Evolutionary conservation across 192 early-diverging fungal genomes (phyloP).

Genomic region (Mortierella hygrophila): DNA sequence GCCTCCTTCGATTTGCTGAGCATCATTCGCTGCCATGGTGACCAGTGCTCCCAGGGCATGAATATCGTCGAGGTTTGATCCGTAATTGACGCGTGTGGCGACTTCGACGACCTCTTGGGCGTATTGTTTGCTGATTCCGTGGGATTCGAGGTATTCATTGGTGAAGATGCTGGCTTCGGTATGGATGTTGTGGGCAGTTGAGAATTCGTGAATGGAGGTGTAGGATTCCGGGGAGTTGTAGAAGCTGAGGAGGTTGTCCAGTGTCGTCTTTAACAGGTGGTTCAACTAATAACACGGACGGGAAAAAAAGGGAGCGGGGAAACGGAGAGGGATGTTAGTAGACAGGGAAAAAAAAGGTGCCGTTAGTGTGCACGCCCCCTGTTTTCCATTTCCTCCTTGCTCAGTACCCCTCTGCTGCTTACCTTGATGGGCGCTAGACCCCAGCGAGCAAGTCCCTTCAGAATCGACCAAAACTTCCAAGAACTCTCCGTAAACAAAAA

Average conservation of each 20-base stretch:
- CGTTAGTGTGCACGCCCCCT: background rate
- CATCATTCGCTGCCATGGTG: constrained; percentile 63
- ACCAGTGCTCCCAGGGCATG: constrained; percentile 72
- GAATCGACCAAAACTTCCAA: constrained; percentile 54
- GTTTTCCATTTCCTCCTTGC: background rate
- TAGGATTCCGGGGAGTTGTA: constrained; percentile 57
- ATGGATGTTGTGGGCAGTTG: constrained; percentile 39
- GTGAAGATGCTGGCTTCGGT: constrained; percentile 43
- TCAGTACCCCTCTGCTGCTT: background rate
- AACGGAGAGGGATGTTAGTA: background rate
- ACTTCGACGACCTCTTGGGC: constrained; percentile 67
- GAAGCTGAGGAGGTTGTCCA: constrained; percentile 38
- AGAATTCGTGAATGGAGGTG: constrained; percentile 40
- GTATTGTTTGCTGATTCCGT: constrained; percentile 56
- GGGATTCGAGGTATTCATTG: constrained; percentile 48
- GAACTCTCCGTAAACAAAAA: constrained; percentile 67
- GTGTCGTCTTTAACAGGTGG: constrained; percentile 26
- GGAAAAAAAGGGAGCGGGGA: background rate
- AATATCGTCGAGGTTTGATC: constrained; percentile 65
- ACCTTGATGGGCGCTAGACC: constrained; percentile 63
- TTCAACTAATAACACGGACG: constrained; percentile 31
- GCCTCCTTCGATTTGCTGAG: constrained; percentile 63
- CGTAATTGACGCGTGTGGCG: constrained; percentile 75
- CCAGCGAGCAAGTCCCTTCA: constrained; percentile 59
- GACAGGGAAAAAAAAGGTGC: background rate